Evolutionary conservation across 495 filamentous ascomycete species (phyloP).

Genomic region (Massariosphaeria phaeospora): DNA sequence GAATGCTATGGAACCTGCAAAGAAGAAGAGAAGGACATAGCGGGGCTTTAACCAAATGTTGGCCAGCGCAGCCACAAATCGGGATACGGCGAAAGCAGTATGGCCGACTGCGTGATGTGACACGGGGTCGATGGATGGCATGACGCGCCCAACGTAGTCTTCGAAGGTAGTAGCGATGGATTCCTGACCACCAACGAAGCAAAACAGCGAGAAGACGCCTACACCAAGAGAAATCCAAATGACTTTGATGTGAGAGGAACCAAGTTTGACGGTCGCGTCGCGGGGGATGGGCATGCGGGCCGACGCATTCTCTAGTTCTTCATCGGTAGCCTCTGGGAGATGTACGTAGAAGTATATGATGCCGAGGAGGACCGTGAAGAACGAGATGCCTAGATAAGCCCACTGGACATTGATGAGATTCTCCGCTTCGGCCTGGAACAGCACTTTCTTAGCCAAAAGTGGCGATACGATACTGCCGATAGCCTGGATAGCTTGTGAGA

Average conservation of each 20-base stretch:
- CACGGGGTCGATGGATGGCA: conserved; percentile 38
- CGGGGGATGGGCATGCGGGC: conserved; percentile 51
- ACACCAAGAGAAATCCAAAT: conserved; percentile 55
- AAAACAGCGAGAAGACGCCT: conserved; percentile 57
- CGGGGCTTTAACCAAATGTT: conserved; percentile 58
- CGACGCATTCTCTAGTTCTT: conserved; percentile 55
- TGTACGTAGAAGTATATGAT: conserved; percentile 61
- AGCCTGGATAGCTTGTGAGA: conserved; percentile 66
- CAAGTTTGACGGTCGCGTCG: conserved; percentile 40
- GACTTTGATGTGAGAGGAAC: conserved; percentile 42
- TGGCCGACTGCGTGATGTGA: conserved; percentile 53
- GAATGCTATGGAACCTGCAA: conserved; percentile 53
- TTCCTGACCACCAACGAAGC: conserved; percentile 65
- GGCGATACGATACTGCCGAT: conserved; percentile 59
- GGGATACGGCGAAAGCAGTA: conserved; percentile 56
- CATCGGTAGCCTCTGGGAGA: conserved; percentile 63
- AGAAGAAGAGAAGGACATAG: conserved; percentile 55
- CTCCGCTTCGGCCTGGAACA: conserved; percentile 53
- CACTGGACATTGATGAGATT: conserved; percentile 62
- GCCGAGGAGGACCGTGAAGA: conserved; percentile 61
- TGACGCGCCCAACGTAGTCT: conserved; percentile 41
- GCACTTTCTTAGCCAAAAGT: conserved; percentile 56
- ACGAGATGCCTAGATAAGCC: conserved; percentile 64
- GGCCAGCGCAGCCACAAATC: conserved; percentile 55
- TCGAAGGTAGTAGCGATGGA: conserved; percentile 47